These are phyloP conservation scores for Chlamydomonas reinhardtii DNA, from an alignment of 163 green algal genomes.

Conservation along the genomic window DNA sequence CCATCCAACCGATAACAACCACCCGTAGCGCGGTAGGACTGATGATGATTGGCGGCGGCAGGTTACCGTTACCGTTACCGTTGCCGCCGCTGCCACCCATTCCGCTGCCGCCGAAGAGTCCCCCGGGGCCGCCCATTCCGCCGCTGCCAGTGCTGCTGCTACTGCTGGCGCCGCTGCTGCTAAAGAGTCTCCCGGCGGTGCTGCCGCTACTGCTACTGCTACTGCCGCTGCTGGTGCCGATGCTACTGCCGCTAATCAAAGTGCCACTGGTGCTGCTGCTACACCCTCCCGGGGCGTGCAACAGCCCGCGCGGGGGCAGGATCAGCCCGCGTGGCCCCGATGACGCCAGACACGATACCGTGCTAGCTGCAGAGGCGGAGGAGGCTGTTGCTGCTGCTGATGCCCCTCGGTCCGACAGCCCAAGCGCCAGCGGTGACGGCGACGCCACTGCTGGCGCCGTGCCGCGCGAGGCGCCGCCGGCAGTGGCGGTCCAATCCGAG, in stretches of 20 bases:
- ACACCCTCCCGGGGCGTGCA: no score
- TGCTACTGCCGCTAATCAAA: not conserved
- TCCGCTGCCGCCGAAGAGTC: not conserved
- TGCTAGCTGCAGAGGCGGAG: no score
- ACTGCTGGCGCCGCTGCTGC: not conserved
- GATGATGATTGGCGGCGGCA: constrained; percentile 53
- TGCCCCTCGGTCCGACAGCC: no score
- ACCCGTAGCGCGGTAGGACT: constrained; percentile 42
- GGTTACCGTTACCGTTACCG: not conserved
- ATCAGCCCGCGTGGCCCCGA: no score
- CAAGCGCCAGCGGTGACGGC: no score
- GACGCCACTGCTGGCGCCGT: no score
- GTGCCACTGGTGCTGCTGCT: not conserved
- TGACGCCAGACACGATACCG: no score
- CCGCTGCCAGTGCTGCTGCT: not conserved
- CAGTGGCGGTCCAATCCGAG: no score
- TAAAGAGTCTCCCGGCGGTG: not conserved
- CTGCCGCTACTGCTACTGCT: not conserved
- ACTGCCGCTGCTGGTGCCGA: not conserved
- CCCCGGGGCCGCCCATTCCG: no score
- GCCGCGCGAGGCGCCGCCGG: no score
- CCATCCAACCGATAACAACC: constrained; percentile 61
- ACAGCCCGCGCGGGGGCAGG: no score
- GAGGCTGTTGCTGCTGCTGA: no score
- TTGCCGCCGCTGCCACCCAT: not conserved